Conservation (phyloP, 1,284 basidiomycete genomes). For the Cutaneotrichosporon daszewskae region DNA sequence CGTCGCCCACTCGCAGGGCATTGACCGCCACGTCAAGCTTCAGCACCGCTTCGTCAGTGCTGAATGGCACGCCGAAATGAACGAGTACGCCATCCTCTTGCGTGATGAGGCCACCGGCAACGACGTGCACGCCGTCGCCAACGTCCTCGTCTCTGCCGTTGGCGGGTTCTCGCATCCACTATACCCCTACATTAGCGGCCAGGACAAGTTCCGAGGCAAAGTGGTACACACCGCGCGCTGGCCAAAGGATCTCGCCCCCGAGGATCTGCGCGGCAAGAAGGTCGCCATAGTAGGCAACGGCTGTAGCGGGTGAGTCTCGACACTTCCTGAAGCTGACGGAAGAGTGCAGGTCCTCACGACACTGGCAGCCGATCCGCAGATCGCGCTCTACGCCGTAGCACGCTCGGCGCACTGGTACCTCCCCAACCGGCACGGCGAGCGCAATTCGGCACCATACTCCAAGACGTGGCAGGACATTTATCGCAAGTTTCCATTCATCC, state of each 20-base stretch:
- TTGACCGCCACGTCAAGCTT: too few species aligned
- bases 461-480: not conserved
- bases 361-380: conserved; percentile 7
- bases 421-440: not conserved
- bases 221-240: conserved; percentile 21
- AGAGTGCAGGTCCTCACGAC: conserved; percentile 13
- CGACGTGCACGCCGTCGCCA: conserved; percentile 1
- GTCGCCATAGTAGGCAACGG: conserved; percentile 17
- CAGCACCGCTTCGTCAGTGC: too few species aligned
- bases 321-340: too few species aligned
- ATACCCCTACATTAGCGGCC: conserved; percentile 19
- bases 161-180: conserved; percentile 25
- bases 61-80: too few species aligned
- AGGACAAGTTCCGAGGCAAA: conserved; percentile 18
- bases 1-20: too few species aligned
- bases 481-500: not conserved
- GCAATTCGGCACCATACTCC: conserved; percentile 6
- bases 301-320: conserved; percentile 7
- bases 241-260: conserved; percentile 18
- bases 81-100: too few species aligned
- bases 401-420: conserved; percentile 13
- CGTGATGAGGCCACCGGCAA: too few species aligned
- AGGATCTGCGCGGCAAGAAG: conserved; percentile 15
- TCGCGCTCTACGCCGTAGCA: conserved; percentile 7
- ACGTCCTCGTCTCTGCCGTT: conserved; percentile 22